Conservation (phyloP, 164 flowering plant genomes). For the Cinnamomum micranthum region DNA sequence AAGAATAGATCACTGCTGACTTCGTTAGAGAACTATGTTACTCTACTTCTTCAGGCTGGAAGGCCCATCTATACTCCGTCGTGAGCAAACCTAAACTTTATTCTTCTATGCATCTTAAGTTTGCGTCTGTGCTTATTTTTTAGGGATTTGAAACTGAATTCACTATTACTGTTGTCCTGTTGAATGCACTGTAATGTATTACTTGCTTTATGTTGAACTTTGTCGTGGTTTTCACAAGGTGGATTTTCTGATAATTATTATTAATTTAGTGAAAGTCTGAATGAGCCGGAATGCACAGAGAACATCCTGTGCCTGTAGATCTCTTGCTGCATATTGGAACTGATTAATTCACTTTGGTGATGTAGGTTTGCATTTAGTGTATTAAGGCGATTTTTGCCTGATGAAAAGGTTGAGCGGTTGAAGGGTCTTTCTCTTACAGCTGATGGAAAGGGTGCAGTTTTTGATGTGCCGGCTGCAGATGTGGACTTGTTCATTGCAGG, state of each 20-base stretch:
- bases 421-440: slow-evolving; percentile 78
- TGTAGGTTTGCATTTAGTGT: slow-evolving; percentile 58
- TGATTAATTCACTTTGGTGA: neutral
- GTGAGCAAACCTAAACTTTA: slow-evolving; percentile 37
- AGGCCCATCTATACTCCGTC: slow-evolving; percentile 64
- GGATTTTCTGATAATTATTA: too few species aligned
- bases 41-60: slow-evolving; percentile 75
- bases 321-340: neutral
- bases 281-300: too few species aligned
- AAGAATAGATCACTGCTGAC: slow-evolving; percentile 81
- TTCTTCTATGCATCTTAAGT: neutral
- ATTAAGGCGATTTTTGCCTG: slow-evolving; percentile 81
- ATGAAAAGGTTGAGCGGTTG: slow-evolving; percentile 70
- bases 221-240: too few species aligned
- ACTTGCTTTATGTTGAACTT: too few species aligned
- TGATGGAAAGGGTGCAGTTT: slow-evolving; percentile 85
- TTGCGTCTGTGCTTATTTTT: too few species aligned
- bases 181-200: too few species aligned
- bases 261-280: too few species aligned
- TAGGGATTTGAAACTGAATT: neutral
- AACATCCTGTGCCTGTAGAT: neutral
- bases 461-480: slow-evolving; percentile 75
- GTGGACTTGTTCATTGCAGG: slow-evolving; percentile 67
- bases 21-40: slow-evolving; percentile 73
- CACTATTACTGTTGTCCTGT: neutral